Base-by-base conservation (phyloP, 2,329 filamentous ascomycete species). In the Ceratocystis ficicola region DNA sequence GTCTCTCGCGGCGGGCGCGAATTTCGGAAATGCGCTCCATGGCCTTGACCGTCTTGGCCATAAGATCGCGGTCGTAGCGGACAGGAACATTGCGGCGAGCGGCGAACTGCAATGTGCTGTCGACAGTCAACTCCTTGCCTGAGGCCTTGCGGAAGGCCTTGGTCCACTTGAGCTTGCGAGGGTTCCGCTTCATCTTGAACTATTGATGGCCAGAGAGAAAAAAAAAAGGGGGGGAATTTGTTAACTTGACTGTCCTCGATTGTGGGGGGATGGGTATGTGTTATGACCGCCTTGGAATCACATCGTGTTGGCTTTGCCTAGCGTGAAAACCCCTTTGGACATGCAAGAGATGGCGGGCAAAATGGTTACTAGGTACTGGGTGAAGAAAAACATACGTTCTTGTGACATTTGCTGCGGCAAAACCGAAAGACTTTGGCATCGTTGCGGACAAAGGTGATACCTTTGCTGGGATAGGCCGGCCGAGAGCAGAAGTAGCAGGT, bases 121-220 rank as follows among this genome's bases (percentile, higher is more conserved):
- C 94, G 77, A 97, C 92, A 66, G 89, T 89, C 90, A 95, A 85
- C 74, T 86, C 82, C 79, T 91, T 95, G 79, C 90, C 90, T 67
- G 88, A 87, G 20, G 75, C 75, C 74, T 87, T 87, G 73, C 91
- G 88, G 83, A 92, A 93, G 64, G 90, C 86, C 81, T 96, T 96
- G 69, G 93, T 96, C 94, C 93, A 96, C 77, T 91, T 94, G 72
- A 97, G 84, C 77, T 96, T 96, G 75, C 93, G 86, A 44, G 93
- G 92, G 79, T 97, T 96, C 71, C 94, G 87, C 88, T 96, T 96
- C 90, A 95, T 95, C 79, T 95, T 94, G 84, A 95, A 95, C 81
- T 85, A 70, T 67, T 20, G 12, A 41, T 57, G 30, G 4, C 50
- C 10, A 64, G 20, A 36, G 55, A n/a, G 22, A n/a, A 20, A 20